Percentiles rank a stretch among this genome's conserved stretches.
Evolutionary conservation across 2,329 filamentous ascomycete species (phyloP).

Genomic region (Onygena corvina): DNA sequence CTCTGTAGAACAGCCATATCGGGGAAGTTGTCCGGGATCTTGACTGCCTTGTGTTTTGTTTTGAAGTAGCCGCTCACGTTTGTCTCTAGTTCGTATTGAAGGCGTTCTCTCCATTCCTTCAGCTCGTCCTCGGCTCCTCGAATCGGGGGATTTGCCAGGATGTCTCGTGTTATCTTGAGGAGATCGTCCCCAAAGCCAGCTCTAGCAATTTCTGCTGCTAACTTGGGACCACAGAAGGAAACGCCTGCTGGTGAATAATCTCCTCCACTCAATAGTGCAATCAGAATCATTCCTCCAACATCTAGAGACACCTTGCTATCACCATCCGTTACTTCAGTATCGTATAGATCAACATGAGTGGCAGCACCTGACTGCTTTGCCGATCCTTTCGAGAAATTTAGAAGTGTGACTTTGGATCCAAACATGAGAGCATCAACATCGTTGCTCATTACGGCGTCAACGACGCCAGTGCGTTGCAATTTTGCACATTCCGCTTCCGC

Average conservation of each 20-base stretch:
- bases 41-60: constrained; percentile 59
- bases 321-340: constrained; percentile 48
- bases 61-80: constrained; percentile 76
- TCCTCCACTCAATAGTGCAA: constrained; percentile 88
- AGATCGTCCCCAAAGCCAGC: constrained; percentile 74
- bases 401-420: constrained; percentile 64
- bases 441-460: constrained; percentile 88
- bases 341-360: constrained; percentile 78
- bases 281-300: constrained; percentile 79
- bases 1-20: constrained; percentile 66
- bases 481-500: constrained; percentile 92
- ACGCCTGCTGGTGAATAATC: constrained; percentile 88
- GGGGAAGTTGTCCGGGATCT: constrained; percentile 71
- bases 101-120: constrained; percentile 55
- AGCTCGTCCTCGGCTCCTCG: constrained; percentile 46
- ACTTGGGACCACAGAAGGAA: constrained; percentile 71
- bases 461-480: constrained; percentile 66
- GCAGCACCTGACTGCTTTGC: constrained; percentile 49
- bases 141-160: not conserved
- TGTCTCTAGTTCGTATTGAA: constrained; percentile 64
- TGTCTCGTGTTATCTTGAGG: constrained; percentile 28
- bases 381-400: constrained; percentile 73
- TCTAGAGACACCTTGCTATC: constrained; percentile 43
- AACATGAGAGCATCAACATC: constrained; percentile 98
- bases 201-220: constrained; percentile 78